Conservation (phyloP, 805 yeast genomes). For the Kuraishia borneana region DNA sequence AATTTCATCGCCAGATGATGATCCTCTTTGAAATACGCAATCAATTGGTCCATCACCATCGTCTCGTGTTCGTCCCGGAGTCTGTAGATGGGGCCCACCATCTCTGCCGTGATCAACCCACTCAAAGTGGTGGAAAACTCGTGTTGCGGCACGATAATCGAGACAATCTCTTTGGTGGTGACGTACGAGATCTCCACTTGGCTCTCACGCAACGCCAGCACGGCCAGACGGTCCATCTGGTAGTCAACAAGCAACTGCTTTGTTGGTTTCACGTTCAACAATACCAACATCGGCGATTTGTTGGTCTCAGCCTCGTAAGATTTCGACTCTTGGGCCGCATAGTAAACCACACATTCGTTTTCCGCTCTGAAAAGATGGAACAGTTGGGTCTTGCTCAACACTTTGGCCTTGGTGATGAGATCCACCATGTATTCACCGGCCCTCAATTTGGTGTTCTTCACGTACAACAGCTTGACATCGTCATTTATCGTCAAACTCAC, state of each 20-base stretch:
- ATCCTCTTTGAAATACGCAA: not conserved
- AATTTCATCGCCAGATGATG: not conserved
- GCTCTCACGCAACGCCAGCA: not conserved
- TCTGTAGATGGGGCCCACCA: not conserved
- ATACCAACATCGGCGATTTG: slow-evolving; percentile 53
- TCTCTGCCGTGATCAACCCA: not conserved
- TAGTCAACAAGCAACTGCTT: slow-evolving; percentile 21
- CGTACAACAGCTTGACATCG: not conserved
- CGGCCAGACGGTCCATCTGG: slow-evolving; percentile 1
- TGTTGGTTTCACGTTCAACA: slow-evolving; percentile 46
- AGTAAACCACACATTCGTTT: slow-evolving; percentile 29
- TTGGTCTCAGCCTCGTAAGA: slow-evolving; percentile 42
- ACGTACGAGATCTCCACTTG: not conserved
- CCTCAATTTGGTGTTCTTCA: slow-evolving; percentile 1
- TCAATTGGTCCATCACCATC: not conserved
- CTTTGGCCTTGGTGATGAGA: slow-evolving; percentile 54
- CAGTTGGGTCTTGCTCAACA: slow-evolving; percentile 70
- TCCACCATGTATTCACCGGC: slow-evolving; percentile 15
- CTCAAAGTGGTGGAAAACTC: not conserved
- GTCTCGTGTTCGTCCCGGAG: not conserved
- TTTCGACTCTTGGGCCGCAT: slow-evolving; percentile 56
- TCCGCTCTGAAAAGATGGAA: slow-evolving; percentile 68
- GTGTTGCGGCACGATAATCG: not conserved
- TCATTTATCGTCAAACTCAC: slow-evolving; percentile 15
- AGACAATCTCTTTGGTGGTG: not conserved